These are phyloP conservation scores for Solanum virginianum DNA, from an alignment of 257 asterid species.

Conservation along the genomic window DNA sequence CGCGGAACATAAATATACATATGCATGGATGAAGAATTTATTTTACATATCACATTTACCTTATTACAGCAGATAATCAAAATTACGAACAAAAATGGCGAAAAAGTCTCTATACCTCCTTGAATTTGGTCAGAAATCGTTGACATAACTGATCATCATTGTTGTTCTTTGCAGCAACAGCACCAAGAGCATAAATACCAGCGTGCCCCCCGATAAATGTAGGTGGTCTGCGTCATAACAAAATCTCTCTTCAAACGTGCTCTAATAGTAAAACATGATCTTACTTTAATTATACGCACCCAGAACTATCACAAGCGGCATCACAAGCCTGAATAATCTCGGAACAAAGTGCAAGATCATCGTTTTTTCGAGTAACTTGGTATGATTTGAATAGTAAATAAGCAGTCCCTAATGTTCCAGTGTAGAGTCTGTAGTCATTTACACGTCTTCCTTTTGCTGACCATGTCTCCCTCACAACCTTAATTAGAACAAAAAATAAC, in stretches of 20 bases:
- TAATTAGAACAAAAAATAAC: background rate
- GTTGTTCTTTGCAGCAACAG: slow-evolving; percentile 50
- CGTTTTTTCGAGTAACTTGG: slow-evolving; percentile 38
- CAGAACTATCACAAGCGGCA: slow-evolving; percentile 34
- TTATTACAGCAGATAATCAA: background rate
- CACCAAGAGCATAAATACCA: slow-evolving; percentile 76
- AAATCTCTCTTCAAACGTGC: background rate
- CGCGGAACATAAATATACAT: background rate
- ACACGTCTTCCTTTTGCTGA: slow-evolving; percentile 32
- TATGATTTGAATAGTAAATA: slow-evolving; percentile 64
- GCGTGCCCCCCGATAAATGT: slow-evolving; percentile 62
- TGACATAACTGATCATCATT: slow-evolving; percentile 20
- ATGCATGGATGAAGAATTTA: background rate
- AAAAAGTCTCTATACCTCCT: background rate
- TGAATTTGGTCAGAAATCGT: background rate
- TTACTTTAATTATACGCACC: slow-evolving; percentile 11
- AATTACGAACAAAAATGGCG: background rate
- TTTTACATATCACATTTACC: background rate
- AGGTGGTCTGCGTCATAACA: slow-evolving; percentile 33
- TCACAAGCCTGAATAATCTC: slow-evolving; percentile 55
- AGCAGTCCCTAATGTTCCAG: slow-evolving; percentile 79
- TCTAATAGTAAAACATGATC: background rate
- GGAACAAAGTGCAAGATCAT: slow-evolving; percentile 43
- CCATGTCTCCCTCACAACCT: slow-evolving; percentile 86
- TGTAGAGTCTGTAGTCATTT: slow-evolving; percentile 44